phyloP scores from a whole-genome alignment of 2,329 filamentous ascomycete species.

The Dactylonectria macrodidyma region DNA sequence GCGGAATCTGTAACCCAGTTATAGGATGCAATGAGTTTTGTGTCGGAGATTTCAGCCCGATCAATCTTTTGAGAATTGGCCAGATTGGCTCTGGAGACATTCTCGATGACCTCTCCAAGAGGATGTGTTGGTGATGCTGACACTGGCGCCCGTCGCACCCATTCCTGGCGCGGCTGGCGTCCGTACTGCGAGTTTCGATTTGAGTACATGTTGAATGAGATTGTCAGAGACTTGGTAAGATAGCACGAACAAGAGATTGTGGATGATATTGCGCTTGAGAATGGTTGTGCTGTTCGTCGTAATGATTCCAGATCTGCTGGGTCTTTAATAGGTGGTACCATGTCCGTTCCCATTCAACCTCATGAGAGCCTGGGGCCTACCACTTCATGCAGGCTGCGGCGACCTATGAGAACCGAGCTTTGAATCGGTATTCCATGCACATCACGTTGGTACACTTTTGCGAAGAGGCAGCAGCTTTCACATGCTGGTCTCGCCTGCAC shows the following conservation, averaged over 20 bases:
- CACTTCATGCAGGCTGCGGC: background rate
- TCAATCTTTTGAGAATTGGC: background rate
- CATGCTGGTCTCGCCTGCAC: slow-evolving; percentile 12
- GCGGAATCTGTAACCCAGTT: slow-evolving; percentile 61
- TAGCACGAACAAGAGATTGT: background rate
- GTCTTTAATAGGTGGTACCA: background rate
- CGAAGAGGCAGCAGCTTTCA: background rate
- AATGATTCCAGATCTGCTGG: background rate
- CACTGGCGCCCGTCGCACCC: background rate
- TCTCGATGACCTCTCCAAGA: slow-evolving; percentile 43
- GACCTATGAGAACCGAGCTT: background rate
- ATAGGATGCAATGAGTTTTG: slow-evolving; percentile 62
- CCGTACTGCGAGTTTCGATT: background rate
- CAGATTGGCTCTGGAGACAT: slow-evolving; percentile 31
- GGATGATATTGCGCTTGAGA: background rate
- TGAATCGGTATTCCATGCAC: background rate
- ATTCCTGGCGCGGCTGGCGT: background rate
- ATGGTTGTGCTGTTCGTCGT: background rate
- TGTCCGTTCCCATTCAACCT: background rate
- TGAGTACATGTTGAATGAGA: background rate
- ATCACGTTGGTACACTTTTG: slow-evolving; percentile 33
- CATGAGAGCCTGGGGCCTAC: background rate
- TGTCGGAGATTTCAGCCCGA: slow-evolving; percentile 51
- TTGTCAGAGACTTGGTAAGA: background rate
- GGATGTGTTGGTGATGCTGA: slow-evolving; percentile 35